A percentile compares a stretch with the other conserved stretches of the same genome.
Evolutionary conservation across 768 basidiomycete species (phyloP).

Genomic region (Psilocybe cubensis): DNA sequence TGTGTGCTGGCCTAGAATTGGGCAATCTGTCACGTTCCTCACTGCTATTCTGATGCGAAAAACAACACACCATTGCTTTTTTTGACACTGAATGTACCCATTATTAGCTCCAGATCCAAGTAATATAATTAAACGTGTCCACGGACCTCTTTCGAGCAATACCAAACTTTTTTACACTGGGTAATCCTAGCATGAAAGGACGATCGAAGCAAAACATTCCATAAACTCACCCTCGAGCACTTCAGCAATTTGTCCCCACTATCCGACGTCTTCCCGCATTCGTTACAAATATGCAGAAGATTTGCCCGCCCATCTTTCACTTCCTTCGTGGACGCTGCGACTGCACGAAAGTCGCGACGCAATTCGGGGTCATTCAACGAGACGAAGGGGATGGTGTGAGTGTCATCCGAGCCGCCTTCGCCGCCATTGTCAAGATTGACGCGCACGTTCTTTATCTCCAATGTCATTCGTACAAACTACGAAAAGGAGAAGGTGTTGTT

Average conservation of each 20-base stretch:
- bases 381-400: too few relatives aligned
- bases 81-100: background rate
- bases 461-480: too few relatives aligned
- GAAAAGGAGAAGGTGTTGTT: too few relatives aligned
- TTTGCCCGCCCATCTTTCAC: background rate
- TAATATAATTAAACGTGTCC: background rate
- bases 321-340: background rate
- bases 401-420: too few relatives aligned
- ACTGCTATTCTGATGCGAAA: too few relatives aligned
- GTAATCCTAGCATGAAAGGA: background rate
- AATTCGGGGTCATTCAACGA: background rate
- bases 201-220: too few relatives aligned
- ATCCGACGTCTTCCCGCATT: background rate
- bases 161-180: slow-evolving; percentile 11
- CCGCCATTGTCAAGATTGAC: too few relatives aligned
- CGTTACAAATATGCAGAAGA: background rate
- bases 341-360: background rate
- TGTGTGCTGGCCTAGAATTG: slow-evolving; percentile 5
- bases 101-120: background rate
- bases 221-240: background rate
- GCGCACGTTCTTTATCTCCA: too few relatives aligned
- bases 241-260: background rate
- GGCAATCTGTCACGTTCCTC: background rate
- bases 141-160: slow-evolving; percentile 6
- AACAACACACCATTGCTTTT: slow-evolving; percentile 13